Evolutionary conservation across 805 yeast species (phyloP).

Genomic region (Candida vartiovaarae): DNA sequence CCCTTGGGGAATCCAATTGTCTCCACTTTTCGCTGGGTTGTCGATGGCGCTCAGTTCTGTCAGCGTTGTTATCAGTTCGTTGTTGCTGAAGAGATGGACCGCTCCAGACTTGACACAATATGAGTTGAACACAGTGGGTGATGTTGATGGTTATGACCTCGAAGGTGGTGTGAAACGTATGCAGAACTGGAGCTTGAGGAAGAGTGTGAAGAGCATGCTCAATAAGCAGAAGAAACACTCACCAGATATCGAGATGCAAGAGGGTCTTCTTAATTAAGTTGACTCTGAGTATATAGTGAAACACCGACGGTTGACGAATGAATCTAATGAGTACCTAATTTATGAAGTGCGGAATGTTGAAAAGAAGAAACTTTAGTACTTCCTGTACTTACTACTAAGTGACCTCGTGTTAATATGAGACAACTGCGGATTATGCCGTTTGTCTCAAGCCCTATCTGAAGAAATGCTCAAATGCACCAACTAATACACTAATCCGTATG

Average conservation of each 20-base stretch:
- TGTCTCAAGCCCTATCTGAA: too few relatives aligned
- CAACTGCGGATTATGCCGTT: too few relatives aligned
- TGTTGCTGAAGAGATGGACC: slow-evolving; percentile 63
- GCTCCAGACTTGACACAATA: slow-evolving; percentile 20
- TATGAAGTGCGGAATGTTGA: too few relatives aligned
- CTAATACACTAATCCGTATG: too few relatives aligned
- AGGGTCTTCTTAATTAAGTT: slow-evolving; percentile 8
- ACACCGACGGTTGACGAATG: too few relatives aligned
- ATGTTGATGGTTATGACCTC: slow-evolving; percentile 11
- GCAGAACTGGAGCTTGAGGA: slow-evolving; percentile 11
- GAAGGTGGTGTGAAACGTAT: slow-evolving; percentile 9
- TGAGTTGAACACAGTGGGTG: background rate
- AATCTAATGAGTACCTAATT: too few relatives aligned
- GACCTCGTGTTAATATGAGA: too few relatives aligned
- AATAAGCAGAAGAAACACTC: slow-evolving; percentile 1
- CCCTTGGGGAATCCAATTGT: slow-evolving; percentile 69
- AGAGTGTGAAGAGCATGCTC: slow-evolving; percentile 11
- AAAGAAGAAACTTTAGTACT: too few relatives aligned
- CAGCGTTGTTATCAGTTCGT: slow-evolving; percentile 78
- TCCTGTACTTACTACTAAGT: too few relatives aligned
- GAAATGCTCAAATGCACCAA: too few relatives aligned
- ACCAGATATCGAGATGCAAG: slow-evolving; percentile 16
- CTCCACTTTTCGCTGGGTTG: slow-evolving; percentile 84
- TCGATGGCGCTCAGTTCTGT: slow-evolving; percentile 93
- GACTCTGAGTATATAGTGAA: too few relatives aligned